Base-by-base conservation (phyloP, 75 land plant species). In the Azolla pinnata region DNA sequence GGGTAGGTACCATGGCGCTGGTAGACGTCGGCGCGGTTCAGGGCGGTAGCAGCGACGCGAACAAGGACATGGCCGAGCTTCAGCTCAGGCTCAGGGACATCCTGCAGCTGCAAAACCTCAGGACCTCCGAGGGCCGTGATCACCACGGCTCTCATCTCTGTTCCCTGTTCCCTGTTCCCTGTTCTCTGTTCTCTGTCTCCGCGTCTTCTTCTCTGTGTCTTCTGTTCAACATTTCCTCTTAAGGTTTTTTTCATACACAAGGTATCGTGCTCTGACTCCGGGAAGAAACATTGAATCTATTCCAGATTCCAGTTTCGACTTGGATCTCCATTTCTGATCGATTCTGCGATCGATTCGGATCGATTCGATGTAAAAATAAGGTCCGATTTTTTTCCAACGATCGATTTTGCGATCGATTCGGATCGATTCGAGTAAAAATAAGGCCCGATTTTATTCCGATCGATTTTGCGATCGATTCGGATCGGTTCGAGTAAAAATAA, bases 11-110 rank as follows among this genome's bases (percentile, higher is more conserved):
- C 98, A 38, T 59, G 61, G 54, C 89, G 52, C 69, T 88, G 98
- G 21, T 81, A 34, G 19, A 77, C 67, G 33, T 93, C 98, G 16
- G 98, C 96, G 18, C 87, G 71, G 64, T 92, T 92, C 29, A 92
- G 34, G 1, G 78, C 95, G 10, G 96, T 56, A 7, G 95, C 97
- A 1, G 29, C 72, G 0, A 88, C 66, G 50, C 67, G 75, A 33
- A 92, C 76, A 23, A 92, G 59, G 48, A 92, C 96, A 35, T 88
- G 86, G 25, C 75, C 84, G 46, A 74, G 83, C 2, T 59, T 47
- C 28, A 75, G 9, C 21, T 27, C 24, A 5, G 90, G 83, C 24
- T 82, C 87, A 8, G 75, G 84, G 0, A 93, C 95, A 25, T 86
- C 84, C 64, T 76, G 72, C n/a, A 76, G 29, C 65, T 76, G 49